Percentiles rank a stretch among this genome's conserved stretches.
These are phyloP conservation scores for Ilex paraguariensis DNA, from an alignment of 305 asterid species.

Conservation along the genomic window DNA sequence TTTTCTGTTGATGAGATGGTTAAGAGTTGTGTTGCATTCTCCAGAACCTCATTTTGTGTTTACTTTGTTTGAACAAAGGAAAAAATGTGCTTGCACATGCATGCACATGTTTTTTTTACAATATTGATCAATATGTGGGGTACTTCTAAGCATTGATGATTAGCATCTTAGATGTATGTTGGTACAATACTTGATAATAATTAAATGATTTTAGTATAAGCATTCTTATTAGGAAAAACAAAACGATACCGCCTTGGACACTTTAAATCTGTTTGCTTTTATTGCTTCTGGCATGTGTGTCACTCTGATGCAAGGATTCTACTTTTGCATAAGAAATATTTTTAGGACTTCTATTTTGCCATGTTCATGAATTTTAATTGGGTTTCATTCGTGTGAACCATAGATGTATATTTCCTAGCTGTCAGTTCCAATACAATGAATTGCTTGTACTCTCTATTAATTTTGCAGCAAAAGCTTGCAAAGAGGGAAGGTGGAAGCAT, in stretches of 20 bases:
- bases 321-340: too few relatives aligned
- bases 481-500: constrained; percentile 84
- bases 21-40: too few relatives aligned
- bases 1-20: neutral
- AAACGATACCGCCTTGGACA: neutral
- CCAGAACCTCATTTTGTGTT: too few relatives aligned
- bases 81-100: constrained; percentile 5
- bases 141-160: neutral
- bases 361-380: too few relatives aligned
- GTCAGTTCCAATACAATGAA: neutral
- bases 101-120: neutral
- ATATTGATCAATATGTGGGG: too few relatives aligned
- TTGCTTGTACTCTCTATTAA: constrained; percentile 12
- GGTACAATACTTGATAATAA: neutral
- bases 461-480: constrained; percentile 86
- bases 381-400: too few relatives aligned
- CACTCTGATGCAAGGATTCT: neutral
- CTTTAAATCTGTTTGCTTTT: neutral
- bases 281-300: neutral
- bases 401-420: neutral
- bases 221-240: neutral
- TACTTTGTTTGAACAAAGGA: neutral
- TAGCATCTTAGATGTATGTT: neutral
- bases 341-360: too few relatives aligned
- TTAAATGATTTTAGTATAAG: neutral